Percentiles rank a stretch among this genome's conserved stretches.
Evolutionary conservation across 306 rosid genomes (phyloP).

Genomic region (Heteromeles arbutifolia): DNA sequence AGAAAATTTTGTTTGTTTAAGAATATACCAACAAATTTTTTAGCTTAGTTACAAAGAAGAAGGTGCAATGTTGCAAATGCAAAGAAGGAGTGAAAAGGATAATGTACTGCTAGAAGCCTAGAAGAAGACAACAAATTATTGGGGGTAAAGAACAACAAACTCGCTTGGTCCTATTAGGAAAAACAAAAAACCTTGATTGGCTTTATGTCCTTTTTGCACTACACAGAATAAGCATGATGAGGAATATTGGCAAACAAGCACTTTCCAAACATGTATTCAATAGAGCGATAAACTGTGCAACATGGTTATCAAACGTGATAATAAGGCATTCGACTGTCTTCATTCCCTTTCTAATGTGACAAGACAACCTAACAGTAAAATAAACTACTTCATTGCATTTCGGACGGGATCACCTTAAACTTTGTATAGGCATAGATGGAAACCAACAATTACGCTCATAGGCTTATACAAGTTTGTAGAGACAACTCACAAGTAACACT

Average conservation of each 20-base stretch:
- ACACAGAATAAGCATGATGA: neutral
- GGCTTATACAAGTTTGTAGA: neutral
- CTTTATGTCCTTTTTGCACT: neutral
- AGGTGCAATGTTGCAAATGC: neutral
- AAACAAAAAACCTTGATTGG: no score
- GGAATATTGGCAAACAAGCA: neutral
- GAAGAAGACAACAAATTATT: neutral
- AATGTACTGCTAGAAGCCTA: neutral
- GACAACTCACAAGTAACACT: neutral
- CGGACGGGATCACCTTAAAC: neutral
- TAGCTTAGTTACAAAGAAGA: neutral
- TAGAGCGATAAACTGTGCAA: neutral
- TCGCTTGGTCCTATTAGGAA: neutral
- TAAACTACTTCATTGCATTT: neutral
- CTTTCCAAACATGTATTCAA: neutral
- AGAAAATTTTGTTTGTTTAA: neutral
- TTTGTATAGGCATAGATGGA: neutral
- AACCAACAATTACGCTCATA: neutral
- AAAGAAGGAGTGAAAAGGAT: neutral
- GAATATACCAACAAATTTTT: neutral
- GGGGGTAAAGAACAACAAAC: neutral
- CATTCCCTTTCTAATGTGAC: neutral
- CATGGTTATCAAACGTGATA: neutral
- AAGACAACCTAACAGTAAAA: neutral
- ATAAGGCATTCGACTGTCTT: neutral